These are phyloP conservation scores for Mikania micrantha DNA, from an alignment of 129 eudicot species.

Conservation along the genomic window DNA sequence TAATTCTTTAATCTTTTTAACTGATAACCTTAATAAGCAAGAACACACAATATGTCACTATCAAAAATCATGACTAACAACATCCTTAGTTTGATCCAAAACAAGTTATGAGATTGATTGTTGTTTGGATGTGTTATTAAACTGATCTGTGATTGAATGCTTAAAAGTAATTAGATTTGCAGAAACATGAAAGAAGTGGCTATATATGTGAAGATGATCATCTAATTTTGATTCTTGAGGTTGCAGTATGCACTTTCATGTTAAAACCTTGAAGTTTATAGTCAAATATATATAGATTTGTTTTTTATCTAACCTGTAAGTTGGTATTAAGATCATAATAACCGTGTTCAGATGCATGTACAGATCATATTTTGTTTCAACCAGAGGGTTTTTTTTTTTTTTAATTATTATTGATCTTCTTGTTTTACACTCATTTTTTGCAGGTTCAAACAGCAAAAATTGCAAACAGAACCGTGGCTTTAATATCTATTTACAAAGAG, in stretches of 20 bases:
- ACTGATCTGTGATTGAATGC: neutral
- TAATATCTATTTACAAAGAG: slow-evolving; percentile 15
- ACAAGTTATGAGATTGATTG: neutral
- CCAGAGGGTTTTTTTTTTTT: neutral
- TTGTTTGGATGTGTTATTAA: neutral
- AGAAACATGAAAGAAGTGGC: neutral
- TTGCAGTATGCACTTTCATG: neutral
- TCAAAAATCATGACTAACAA: neutral
- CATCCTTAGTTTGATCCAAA: neutral
- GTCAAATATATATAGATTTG: no score
- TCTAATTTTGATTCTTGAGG: neutral
- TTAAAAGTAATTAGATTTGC: neutral
- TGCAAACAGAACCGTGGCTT: slow-evolving; percentile 29
- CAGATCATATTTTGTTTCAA: neutral
- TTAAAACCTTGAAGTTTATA: no score
- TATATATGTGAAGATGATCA: neutral
- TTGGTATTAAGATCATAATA: neutral
- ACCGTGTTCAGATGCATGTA: neutral
- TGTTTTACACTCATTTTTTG: slow-evolving; percentile 9
- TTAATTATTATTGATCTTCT: neutral
- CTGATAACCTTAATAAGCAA: neutral
- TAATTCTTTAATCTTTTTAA: neutral
- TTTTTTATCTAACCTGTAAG: neutral
- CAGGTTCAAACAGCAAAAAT: neutral
- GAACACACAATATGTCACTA: neutral